Evolutionary conservation across 352 stramenopile species (phyloP), one percentile per base, ranked within the genome.

Genomic region (Pythium volutum): DNA sequence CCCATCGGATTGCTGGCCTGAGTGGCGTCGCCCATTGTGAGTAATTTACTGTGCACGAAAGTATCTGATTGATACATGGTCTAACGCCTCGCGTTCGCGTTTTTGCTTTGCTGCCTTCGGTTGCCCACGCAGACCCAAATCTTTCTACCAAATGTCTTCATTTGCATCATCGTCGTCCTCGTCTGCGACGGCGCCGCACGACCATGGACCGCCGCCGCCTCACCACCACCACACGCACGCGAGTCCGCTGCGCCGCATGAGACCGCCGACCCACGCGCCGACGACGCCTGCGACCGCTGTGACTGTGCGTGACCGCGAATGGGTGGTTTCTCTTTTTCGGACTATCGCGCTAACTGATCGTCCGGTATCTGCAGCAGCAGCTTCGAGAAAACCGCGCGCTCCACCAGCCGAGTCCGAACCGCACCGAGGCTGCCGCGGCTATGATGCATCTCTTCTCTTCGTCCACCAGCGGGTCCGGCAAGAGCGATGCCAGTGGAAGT

Each of bases 361-460:
- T 48, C 9, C n/a, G 2, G 9, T 42, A 15, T 36, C 8, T 25
- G n/a, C 34, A 25, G 23, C 41, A 67, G 38, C 36, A 59, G 22
- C 39, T 57, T 8, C 61, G 61, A 16, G 53, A 62, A 8, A 55
- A 73, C 4, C 53, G 60, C 18, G 49, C 58, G 22, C 73, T 88
- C 7, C 77, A 81, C 46, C 75, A 91, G 56, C 83, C 83, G 23
- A 91, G 81, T 64, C 83, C 83, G 22, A 93, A 91, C 54, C 77
- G 83, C 47, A 91, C 81, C 0, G 83, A 93, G 60, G 83, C 83
- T 16, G 83, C 83, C 3, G 76, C 81, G 1, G 83, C 83, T 22
- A 93, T 93, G 83, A 87, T 93, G 81, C 74, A 89, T 59, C 50
- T 93, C 16, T 75, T 93, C 41, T 69, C 78, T 15, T 82, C 76